Evolutionary conservation across 345 rosid genomes (phyloP).

Genomic region (Ceriops decandra): DNA sequence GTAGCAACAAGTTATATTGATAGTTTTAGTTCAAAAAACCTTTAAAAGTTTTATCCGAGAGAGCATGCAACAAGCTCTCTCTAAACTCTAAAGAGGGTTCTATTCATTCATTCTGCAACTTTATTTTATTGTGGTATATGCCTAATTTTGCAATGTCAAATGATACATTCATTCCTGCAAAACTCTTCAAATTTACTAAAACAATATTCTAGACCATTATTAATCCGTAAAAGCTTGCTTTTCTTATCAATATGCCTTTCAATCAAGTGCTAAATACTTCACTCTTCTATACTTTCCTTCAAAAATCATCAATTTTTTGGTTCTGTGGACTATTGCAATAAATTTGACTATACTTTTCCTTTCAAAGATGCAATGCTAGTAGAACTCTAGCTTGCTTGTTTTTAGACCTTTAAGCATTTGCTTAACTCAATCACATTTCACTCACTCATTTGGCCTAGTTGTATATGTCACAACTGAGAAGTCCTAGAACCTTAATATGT

Average conservation of each 20-base stretch:
- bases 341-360: background rate
- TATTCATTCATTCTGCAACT: background rate
- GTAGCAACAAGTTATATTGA: background rate
- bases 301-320: background rate
- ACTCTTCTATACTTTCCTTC: too few relatives aligned
- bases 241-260: background rate
- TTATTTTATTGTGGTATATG: background rate
- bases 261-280: background rate
- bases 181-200: background rate
- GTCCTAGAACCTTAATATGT: too few relatives aligned
- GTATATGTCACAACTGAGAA: too few relatives aligned
- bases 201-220: background rate
- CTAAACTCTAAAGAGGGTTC: background rate
- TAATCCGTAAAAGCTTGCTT: background rate
- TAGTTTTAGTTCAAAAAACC: background rate
- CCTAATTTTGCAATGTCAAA: background rate
- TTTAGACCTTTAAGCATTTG: background rate
- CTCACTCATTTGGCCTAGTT: too few relatives aligned
- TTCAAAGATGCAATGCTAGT: background rate
- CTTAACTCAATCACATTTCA: background rate
- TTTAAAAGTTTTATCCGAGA: background rate
- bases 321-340: accelerated
- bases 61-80: background rate
- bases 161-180: background rate
- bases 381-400: background rate